phyloP scores from a whole-genome alignment of 2,329 filamentous ascomycete genomes.

The Fusarium sp. region DNA sequence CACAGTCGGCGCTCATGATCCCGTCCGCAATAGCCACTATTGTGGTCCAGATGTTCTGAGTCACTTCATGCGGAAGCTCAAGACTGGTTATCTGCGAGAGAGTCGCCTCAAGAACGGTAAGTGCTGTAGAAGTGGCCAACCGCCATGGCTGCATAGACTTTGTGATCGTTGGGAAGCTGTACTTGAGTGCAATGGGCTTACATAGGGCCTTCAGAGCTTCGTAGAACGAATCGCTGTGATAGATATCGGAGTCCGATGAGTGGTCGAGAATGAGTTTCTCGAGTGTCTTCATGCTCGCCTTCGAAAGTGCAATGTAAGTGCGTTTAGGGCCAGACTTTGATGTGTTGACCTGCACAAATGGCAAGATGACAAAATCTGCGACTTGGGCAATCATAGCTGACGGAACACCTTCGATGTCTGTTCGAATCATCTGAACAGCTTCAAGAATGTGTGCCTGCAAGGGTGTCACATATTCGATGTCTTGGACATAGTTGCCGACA shows the following conservation, averaged over 20 bases:
- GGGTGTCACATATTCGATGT: conserved; percentile 77
- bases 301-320: conserved; percentile 91
- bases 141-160: conserved; percentile 81
- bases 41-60: conserved; percentile 74
- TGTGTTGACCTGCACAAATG: conserved; percentile 63
- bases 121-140: conserved; percentile 76
- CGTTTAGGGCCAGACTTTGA: conserved; percentile 62
- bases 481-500: conserved; percentile 73
- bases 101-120: conserved; percentile 74
- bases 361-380: conserved; percentile 76
- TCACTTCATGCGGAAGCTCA: conserved; percentile 57
- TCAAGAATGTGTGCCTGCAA: conserved; percentile 77
- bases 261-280: conserved; percentile 69
- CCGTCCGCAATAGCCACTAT: conserved; percentile 74
- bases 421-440: conserved; percentile 73
- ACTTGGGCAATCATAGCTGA: conserved; percentile 75
- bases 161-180: conserved; percentile 77
- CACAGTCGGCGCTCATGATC: conserved; percentile 74
- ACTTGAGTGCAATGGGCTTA: conserved; percentile 81
- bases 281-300: conserved; percentile 79
- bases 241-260: conserved; percentile 72
- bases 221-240: conserved; percentile 73
- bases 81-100: conserved; percentile 68
- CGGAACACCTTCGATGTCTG: conserved; percentile 72
- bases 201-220: conserved; percentile 74